phyloP scores from a whole-genome alignment of 192 early-diverging fungal genomes.

The Gaertneriomyces semiglobifer region DNA sequence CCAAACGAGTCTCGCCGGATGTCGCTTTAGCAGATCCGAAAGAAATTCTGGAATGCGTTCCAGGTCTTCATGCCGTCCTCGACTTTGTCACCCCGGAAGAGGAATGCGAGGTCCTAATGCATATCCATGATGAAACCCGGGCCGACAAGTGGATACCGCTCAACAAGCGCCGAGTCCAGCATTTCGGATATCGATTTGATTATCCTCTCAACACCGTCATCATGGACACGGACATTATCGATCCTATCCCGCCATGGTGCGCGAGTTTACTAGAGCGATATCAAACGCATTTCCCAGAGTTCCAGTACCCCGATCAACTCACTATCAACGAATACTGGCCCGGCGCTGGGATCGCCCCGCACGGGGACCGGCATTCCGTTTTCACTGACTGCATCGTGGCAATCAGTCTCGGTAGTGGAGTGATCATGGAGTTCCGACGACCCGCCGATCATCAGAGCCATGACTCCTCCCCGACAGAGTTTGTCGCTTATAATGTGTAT shows the following conservation, averaged over 20 bases:
- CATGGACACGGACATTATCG: constrained; percentile 6
- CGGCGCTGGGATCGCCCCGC: constrained; percentile 52
- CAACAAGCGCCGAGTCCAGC: constrained; percentile 44
- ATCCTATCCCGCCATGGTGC: constrained; percentile 26
- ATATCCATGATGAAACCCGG: constrained; percentile 1
- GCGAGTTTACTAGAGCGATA: constrained; percentile 18
- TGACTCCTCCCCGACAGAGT: background rate
- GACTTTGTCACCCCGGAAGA: constrained; percentile 36
- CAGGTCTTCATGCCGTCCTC: constrained; percentile 30
- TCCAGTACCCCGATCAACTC: constrained; percentile 43
- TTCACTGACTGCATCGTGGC: constrained; percentile 39
- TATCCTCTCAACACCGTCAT: constrained; percentile 27
- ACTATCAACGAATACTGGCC: constrained; percentile 54
- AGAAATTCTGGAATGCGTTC: constrained; percentile 8
- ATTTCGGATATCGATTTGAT: constrained; percentile 34
- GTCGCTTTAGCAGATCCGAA: constrained; percentile 13
- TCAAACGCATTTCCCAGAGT: background rate
- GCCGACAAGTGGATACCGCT: constrained; percentile 35
- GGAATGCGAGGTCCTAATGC: background rate
- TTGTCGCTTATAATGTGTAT: constrained; percentile 25
- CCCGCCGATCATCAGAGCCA: constrained; percentile 6
- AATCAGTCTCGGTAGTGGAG: constrained; percentile 43
- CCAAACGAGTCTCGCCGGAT: background rate
- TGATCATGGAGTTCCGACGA: constrained; percentile 55
- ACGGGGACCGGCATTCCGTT: constrained; percentile 46